Evolutionary conservation across 2,329 filamentous ascomycete genomes (phyloP), one percentile per base, ranked within the genome.

Genomic region (Nemania sp.): DNA sequence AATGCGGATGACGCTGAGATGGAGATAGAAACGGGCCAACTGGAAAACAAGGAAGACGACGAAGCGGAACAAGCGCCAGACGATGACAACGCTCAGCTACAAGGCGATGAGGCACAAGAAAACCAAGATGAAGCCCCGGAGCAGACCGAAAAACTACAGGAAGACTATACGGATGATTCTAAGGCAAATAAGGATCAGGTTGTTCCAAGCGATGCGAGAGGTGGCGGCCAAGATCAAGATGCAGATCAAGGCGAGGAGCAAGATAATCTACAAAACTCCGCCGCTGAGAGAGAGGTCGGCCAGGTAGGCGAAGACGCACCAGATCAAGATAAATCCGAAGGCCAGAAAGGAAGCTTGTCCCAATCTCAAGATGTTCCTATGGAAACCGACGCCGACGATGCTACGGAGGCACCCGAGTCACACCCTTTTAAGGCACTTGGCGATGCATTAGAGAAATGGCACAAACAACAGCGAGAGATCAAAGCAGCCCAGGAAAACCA

Each of bases 361-460:
- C 80, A 81, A 45, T 80, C 82, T 11, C 83, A 85, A 62, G 83
- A 87, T 24, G 76, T 80, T 32, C 76, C 79, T 45, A 74, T 74
- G n/a, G 79, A 82, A 4, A 78, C 82, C n/a, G 82, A 86, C n/a
- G 78, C 82, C 41, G 79, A 82, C 2, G 77, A 77, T 66, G 69
- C 70, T 29, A 77, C 80, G 45, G 83, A 87, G 61, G 81, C 83
- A 35, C 77, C 80, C 11, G 78, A 82, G 51, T 82, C 85, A 53
- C 89, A 96, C 73, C 92, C 94, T 0, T 97, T 98, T 85, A 96
- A 96, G 82, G 97, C 97, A 77, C 88, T 99, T 32, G 96, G 96
- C 24, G 94, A 99, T 81, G 92, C 93, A 5, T 85, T 99, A 35
- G 94, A 98, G 79, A 89, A 91, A 74, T 99, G 94, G 93, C 94